Base-by-base conservation (phyloP, 2,329 filamentous ascomycete species). In the Ilyonectria mors-panacis region DNA sequence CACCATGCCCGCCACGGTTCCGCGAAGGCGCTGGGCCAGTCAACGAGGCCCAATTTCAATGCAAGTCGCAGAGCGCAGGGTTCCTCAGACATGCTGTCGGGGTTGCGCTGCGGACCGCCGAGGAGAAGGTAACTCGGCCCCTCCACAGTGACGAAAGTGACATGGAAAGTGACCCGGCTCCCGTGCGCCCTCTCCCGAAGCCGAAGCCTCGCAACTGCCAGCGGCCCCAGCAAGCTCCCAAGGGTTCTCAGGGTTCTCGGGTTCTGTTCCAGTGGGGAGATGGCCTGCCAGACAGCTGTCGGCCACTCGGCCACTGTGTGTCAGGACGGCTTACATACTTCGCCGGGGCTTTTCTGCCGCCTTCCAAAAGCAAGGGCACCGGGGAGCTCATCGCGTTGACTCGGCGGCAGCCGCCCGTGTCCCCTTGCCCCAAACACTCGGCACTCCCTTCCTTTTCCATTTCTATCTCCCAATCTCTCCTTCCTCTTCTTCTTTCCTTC, bases 11-110 rank as follows among this genome's bases (percentile, higher is more conserved):
- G 59, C 70, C 55, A 17, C 57, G 59, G 59, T 42, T 33, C 61
- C 56, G 42, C 42, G 57, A 53, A 55, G 15, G 19, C 67, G 63
- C 45, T 65, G 51, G 26, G 59, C 73, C 73, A 76, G 70, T 75
- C 35, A 66, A 26, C 61, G 50, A 21, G 6, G 26, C 10, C 44
- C 61, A 69, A 76, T 75, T 75, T 76, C 67, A 70, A 71, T 61
- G 56, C 70, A 66, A 33, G 48, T 26, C 47, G 30, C 3, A 23
- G 42, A 37, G 37, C 21, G 15, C 45, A 23, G 7, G 39, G 39
- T 42, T 42, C n/a, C 39, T 42, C 39, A 50, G 12, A 50, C 47
- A 15, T 50, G 12, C 23, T 50, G 47, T 50, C 47, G 17, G 23
- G 17, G 48, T 44, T 45, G 28, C 26, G 47, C 26, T 30, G 28